Evolutionary conservation across 768 basidiomycete genomes (phyloP).

Genomic region (Hygrocybe punicea): DNA sequence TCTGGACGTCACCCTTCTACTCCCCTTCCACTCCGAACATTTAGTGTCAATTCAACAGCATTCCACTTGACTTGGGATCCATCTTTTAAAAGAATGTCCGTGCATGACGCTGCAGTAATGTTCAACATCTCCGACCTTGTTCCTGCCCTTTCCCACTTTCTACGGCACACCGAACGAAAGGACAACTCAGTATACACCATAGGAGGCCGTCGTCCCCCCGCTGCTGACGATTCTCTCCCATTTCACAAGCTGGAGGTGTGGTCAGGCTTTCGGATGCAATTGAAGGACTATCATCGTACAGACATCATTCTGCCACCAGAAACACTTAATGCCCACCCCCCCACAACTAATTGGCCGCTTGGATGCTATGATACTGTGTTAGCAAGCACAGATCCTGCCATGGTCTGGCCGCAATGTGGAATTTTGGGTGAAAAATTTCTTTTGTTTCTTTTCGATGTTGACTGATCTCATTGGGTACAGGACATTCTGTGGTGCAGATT

Average conservation of each 20-base stretch:
- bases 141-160: conserved; percentile 23
- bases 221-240: conserved; percentile 9
- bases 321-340: conserved; percentile 22
- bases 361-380: conserved; percentile 22
- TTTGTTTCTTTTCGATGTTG: background rate
- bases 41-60: conserved; percentile 11
- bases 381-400: conserved; percentile 11
- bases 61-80: conserved; percentile 26
- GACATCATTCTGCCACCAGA: conserved; percentile 17
- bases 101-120: conserved; percentile 18
- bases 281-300: conserved; percentile 20
- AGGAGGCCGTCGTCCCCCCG: conserved; percentile 6
- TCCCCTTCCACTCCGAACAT: conserved; percentile 14
- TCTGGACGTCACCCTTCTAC: background rate
- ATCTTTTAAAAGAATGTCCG: conserved; percentile 11
- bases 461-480: background rate
- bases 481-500: conserved; percentile 1
- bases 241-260: conserved; percentile 27
- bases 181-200: background rate
- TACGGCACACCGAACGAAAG: background rate
- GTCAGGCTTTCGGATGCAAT: conserved; percentile 24
- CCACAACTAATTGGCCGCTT: conserved; percentile 14
- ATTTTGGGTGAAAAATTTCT: conserved; percentile 15
- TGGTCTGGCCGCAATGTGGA: conserved; percentile 18
- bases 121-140: conserved; percentile 29